These are phyloP conservation scores for Globisporangium nagaii DNA, from an alignment of 352 stramenopile genomes.

Conservation along the genomic window DNA sequence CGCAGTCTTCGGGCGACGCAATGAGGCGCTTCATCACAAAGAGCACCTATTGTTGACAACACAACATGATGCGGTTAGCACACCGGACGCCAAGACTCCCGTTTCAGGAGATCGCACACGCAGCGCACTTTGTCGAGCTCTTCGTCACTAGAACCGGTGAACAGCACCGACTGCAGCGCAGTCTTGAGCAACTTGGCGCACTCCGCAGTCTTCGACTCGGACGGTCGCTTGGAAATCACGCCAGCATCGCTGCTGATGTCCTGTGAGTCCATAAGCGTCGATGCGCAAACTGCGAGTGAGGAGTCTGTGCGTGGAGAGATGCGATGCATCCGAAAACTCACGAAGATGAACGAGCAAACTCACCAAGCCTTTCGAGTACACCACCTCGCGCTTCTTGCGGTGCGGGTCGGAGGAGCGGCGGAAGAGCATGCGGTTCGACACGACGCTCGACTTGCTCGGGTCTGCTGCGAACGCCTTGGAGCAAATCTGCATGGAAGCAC, in stretches of 20 bases:
- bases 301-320: not conserved
- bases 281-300: slow-evolving; percentile 1
- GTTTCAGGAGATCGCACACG: too few species aligned
- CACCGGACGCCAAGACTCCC: too few species aligned
- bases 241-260: slow-evolving; percentile 29
- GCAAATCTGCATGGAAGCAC: slow-evolving; percentile 20
- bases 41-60: slow-evolving; percentile 70
- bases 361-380: slow-evolving; percentile 71
- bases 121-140: slow-evolving; percentile 50
- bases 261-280: slow-evolving; percentile 6
- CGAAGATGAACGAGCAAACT: not conserved
- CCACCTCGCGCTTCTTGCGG: slow-evolving; percentile 62
- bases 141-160: slow-evolving; percentile 57
- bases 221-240: slow-evolving; percentile 34
- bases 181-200: slow-evolving; percentile 41
- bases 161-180: slow-evolving; percentile 56
- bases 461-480: slow-evolving; percentile 35
- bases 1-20: slow-evolving; percentile 63
- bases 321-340: not conserved
- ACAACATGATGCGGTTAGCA: too few species aligned
- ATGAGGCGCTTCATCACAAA: slow-evolving; percentile 74
- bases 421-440: slow-evolving; percentile 29
- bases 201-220: slow-evolving; percentile 57
- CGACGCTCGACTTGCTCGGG: slow-evolving; percentile 18
- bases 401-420: slow-evolving; percentile 48